Evolutionary conservation across 768 basidiomycete genomes (phyloP).

Genomic region (Suillus weaverae): DNA sequence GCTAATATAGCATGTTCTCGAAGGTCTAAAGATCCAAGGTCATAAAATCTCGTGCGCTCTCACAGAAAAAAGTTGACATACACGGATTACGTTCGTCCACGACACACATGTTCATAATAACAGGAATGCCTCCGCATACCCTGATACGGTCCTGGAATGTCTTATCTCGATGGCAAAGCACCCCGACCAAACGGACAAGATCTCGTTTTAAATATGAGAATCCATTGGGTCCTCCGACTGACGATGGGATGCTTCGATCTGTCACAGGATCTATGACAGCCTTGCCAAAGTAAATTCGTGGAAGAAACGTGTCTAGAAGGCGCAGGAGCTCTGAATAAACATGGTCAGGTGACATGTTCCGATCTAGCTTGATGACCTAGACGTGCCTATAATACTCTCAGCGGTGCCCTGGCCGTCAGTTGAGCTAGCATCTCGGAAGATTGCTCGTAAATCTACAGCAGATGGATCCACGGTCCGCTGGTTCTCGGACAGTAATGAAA

Average conservation of each 20-base stretch:
- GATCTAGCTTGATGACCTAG: not conserved
- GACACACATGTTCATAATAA: constrained; percentile 87
- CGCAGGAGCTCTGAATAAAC: constrained; percentile 60
- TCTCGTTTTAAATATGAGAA: constrained; percentile 88
- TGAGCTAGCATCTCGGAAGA: constrained; percentile 46
- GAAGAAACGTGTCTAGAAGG: constrained; percentile 78
- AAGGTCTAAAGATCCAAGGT: constrained; percentile 47
- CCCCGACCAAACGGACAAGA: constrained; percentile 84
- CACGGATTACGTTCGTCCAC: constrained; percentile 92
- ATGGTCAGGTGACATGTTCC: constrained; percentile 2
- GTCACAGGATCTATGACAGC: constrained; percentile 36
- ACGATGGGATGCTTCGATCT: constrained; percentile 15
- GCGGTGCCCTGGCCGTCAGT: constrained; percentile 45
- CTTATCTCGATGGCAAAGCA: constrained; percentile 64
- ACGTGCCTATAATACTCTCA: constrained; percentile 59
- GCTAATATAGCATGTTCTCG: constrained; percentile 91
- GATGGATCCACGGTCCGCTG: constrained; percentile 26
- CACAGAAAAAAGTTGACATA: constrained; percentile 43
- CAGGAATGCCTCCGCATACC: constrained; percentile 68
- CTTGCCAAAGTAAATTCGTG: constrained; percentile 80
- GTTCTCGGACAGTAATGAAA: constrained; percentile 46
- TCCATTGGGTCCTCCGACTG: constrained; percentile 46
- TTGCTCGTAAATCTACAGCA: constrained; percentile 30
- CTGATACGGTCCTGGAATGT: constrained; percentile 76
- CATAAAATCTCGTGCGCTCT: not conserved